Evolutionary conservation across 2,329 filamentous ascomycete genomes (phyloP).

Genomic region (Cordyceps fumosorosea): DNA sequence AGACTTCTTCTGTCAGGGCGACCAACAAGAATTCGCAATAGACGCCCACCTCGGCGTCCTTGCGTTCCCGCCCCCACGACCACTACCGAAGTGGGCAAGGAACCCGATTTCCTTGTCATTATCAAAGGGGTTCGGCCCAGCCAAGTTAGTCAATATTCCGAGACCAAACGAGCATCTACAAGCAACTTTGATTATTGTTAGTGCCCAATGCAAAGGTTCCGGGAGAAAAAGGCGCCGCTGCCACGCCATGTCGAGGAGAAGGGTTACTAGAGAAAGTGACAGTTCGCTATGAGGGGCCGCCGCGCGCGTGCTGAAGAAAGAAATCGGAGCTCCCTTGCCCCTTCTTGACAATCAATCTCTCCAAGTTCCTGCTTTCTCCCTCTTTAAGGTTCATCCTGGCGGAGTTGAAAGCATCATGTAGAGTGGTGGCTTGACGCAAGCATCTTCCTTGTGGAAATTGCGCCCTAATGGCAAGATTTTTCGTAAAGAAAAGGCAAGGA

Average conservation of each 20-base stretch:
- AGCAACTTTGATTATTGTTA: neutral
- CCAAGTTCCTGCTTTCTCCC: neutral
- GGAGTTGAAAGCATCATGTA: neutral
- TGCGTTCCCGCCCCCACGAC: neutral
- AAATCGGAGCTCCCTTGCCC: neutral
- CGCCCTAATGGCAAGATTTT: neutral
- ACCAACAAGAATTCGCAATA: conserved; percentile 5
- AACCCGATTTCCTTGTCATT: neutral
- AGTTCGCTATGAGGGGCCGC: neutral
- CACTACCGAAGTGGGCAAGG: neutral
- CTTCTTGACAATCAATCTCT: neutral
- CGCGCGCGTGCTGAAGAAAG: conserved; percentile 3
- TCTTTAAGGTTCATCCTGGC: neutral
- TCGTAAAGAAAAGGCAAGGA: neutral
- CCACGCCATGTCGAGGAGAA: conserved; percentile 5
- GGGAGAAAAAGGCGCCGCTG: neutral
- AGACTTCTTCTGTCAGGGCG: neutral
- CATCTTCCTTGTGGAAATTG: conserved; percentile 4
- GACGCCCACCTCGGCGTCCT: conserved; percentile 3
- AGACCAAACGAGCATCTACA: neutral
- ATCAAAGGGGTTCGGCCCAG: neutral
- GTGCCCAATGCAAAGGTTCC: neutral
- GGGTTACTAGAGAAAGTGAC: neutral
- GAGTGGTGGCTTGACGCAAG: neutral
- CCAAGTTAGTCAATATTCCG: neutral